These are phyloP conservation scores for Primulina tabacum DNA, from an alignment of 257 asterid genomes.

Conservation along the genomic window DNA sequence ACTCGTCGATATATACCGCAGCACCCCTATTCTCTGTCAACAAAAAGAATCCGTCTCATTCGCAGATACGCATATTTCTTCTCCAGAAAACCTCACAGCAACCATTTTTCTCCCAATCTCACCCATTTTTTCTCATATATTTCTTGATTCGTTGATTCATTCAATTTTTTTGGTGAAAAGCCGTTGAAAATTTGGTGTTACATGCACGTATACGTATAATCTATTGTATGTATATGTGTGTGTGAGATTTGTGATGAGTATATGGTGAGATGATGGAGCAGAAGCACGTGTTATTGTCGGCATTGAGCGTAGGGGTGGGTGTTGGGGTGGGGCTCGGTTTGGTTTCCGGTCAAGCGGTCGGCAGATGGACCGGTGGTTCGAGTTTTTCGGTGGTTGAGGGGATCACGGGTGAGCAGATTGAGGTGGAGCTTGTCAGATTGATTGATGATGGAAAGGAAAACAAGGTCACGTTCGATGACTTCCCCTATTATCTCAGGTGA, in stretches of 20 bases:
- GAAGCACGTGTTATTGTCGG: slow-evolving; percentile 71
- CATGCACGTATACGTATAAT: not conserved
- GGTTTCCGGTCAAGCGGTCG: slow-evolving; percentile 67
- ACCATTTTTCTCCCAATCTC: not conserved
- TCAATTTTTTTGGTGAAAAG: slow-evolving; percentile 21
- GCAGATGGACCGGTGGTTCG: slow-evolving; percentile 49
- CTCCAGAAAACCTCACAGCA: slow-evolving; percentile 7
- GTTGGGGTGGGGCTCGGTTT: slow-evolving; percentile 82
- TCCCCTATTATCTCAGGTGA: slow-evolving; percentile 89
- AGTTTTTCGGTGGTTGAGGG: slow-evolving; percentile 36
- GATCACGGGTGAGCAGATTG: slow-evolving; percentile 53
- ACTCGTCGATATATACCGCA: not conserved
- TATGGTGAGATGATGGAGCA: slow-evolving; percentile 61
- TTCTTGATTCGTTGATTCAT: slow-evolving; percentile 12
- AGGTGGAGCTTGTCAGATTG: slow-evolving; percentile 60
- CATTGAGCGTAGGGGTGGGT: slow-evolving; percentile 88
- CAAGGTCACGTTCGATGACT: slow-evolving; percentile 56
- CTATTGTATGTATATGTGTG: not conserved
- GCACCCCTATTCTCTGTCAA: slow-evolving; percentile 31
- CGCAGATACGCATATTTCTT: slow-evolving; percentile 38
- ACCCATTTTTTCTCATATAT: not conserved
- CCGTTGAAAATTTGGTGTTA: slow-evolving; percentile 21
- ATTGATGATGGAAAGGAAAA: slow-evolving; percentile 58
- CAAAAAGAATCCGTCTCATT: slow-evolving; percentile 38
- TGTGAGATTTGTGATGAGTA: slow-evolving; percentile 3